Evolutionary conservation across 306 rosid species (phyloP).

Genomic region (Prosopis cineraria): DNA sequence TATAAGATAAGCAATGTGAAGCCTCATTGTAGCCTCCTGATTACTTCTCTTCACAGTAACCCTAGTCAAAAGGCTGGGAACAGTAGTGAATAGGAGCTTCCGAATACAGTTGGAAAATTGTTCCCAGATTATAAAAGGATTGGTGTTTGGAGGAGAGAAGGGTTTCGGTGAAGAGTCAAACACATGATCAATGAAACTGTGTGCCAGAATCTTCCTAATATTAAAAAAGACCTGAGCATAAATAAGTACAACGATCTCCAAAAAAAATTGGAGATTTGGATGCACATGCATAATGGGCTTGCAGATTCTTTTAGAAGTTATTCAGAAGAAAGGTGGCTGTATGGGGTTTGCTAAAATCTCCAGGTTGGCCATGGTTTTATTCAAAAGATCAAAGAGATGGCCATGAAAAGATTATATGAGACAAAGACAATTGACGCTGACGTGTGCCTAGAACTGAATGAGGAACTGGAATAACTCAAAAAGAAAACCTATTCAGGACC

Average conservation of each 20-base stretch:
- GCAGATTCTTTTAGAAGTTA: constrained; percentile 69
- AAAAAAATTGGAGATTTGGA: constrained; percentile 48
- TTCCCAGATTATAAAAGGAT: constrained; percentile 44
- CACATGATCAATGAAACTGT: constrained; percentile 49
- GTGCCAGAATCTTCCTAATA: constrained; percentile 45
- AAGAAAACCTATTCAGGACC: constrained; percentile 67
- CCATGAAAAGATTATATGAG: constrained; percentile 76
- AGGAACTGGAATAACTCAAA: constrained; percentile 60
- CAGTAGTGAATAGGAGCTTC: constrained; percentile 40
- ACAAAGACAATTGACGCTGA: constrained; percentile 59
- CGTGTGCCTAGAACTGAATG: constrained; percentile 69
- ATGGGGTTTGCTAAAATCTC: constrained; percentile 72
- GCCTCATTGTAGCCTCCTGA: constrained; percentile 69
- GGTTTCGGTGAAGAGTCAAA: constrained; percentile 55
- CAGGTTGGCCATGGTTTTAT: constrained; percentile 77
- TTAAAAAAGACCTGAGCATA: constrained; percentile 50
- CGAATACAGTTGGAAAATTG: constrained; percentile 48
- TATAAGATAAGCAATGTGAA: constrained; percentile 55
- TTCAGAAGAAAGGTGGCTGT: constrained; percentile 67
- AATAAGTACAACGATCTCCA: constrained; percentile 56
- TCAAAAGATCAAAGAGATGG: constrained; percentile 67
- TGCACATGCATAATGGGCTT: constrained; percentile 51
- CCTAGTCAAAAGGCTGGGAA: constrained; percentile 55
- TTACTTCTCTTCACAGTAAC: constrained; percentile 53
- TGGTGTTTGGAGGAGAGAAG: constrained; percentile 19